Percentiles rank a stretch among this genome's conserved stretches.
phyloP scores from a whole-genome alignment of 1,284 basidiomycete species.

The Apiotrichum domesticum region DNA sequence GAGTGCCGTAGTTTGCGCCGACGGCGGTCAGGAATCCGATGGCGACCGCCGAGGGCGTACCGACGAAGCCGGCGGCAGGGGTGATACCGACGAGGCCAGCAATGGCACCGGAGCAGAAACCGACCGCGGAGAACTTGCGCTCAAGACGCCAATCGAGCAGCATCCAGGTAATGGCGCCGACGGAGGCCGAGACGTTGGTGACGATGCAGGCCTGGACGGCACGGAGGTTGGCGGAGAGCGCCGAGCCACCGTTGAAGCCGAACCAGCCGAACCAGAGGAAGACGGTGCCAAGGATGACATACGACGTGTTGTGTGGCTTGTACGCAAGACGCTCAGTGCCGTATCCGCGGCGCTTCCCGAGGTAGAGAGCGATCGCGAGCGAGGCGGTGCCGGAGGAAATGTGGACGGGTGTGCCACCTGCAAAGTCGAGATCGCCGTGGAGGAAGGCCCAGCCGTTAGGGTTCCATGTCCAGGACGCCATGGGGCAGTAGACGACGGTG shows the following conservation, averaged over 20 bases:
- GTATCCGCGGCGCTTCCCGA: constrained; percentile 82
- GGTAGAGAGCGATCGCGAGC: constrained; percentile 84
- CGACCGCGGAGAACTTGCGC: constrained; percentile 86
- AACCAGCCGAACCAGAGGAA: constrained; percentile 99
- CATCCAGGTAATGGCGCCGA: constrained; percentile 93
- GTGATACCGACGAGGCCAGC: constrained; percentile 79
- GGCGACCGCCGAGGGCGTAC: constrained; percentile 68
- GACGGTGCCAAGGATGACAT: constrained; percentile 85
- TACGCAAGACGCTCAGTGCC: constrained; percentile 85
- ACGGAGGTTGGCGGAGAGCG: constrained; percentile 69
- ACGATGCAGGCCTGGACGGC: constrained; percentile 86
- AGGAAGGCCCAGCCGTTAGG: constrained; percentile 73
- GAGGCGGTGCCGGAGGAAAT: constrained; percentile 85
- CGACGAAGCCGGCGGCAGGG: constrained; percentile 83
- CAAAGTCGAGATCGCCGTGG: constrained; percentile 81
- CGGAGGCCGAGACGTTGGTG: constrained; percentile 80
- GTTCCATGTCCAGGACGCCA: constrained; percentile 95
- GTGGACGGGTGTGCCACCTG: constrained; percentile 94
- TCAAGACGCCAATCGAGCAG: constrained; percentile 87
- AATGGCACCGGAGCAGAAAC: constrained; percentile 93
- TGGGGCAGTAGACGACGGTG: constrained; percentile 87
- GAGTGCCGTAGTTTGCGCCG: constrained; percentile 87
- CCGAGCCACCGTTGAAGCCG: constrained; percentile 75
- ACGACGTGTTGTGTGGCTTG: constrained; percentile 73
- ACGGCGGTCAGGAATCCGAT: constrained; percentile 82